These are phyloP conservation scores for Monosporascus cannonballus DNA, from an alignment of 2,329 filamentous ascomycete genomes.

Conservation along the genomic window DNA sequence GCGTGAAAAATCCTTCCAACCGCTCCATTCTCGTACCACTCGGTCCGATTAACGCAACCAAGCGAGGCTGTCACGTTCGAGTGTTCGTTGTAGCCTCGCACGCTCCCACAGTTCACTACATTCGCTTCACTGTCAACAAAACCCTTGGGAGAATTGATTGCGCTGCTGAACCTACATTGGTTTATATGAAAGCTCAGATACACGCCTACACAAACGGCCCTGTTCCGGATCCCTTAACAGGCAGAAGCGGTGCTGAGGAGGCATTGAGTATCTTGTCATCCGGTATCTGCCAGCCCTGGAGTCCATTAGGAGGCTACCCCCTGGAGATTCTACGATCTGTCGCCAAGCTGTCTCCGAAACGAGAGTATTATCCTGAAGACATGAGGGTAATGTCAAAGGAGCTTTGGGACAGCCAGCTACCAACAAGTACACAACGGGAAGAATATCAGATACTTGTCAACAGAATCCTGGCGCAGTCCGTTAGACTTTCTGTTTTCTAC, in stretches of 20 bases:
- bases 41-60: constrained; percentile 27
- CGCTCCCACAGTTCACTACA: constrained; percentile 27
- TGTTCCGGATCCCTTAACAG: constrained; percentile 51
- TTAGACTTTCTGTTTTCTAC: constrained; percentile 18
- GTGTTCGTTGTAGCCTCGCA: constrained; percentile 31
- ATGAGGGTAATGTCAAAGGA: constrained; percentile 28
- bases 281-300: constrained; percentile 44
- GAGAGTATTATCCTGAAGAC: constrained; percentile 32
- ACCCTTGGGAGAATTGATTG: constrained; percentile 51
- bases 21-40: constrained; percentile 50
- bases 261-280: constrained; percentile 44
- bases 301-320: constrained; percentile 14
- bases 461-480: constrained; percentile 25
- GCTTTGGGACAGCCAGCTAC: constrained; percentile 25
- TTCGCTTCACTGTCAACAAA: constrained; percentile 46
- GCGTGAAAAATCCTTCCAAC: constrained; percentile 29
- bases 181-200: constrained; percentile 51
- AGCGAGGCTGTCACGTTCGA: constrained; percentile 34
- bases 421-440: constrained; percentile 32
- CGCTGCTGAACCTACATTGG: constrained; percentile 45
- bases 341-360: constrained; percentile 21
- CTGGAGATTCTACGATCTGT: constrained; percentile 14
- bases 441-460: constrained; percentile 23
- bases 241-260: constrained; percentile 56
- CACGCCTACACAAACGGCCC: constrained; percentile 57